Conservation (phyloP, 768 basidiomycete species). For the Leccinum aurantiacum region DNA sequence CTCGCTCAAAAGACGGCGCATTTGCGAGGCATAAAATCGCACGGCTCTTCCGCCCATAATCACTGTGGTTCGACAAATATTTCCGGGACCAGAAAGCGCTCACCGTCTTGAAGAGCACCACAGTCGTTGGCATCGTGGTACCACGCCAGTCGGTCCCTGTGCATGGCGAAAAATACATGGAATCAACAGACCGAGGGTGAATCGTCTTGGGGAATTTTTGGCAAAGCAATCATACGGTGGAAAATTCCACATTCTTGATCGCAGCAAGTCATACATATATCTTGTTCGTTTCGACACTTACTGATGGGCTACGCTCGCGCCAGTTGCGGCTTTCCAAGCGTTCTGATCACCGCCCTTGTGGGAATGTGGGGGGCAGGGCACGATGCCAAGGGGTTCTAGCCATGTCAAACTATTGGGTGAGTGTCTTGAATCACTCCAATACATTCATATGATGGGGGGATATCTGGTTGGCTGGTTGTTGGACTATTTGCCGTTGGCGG, state of each 20-base stretch:
- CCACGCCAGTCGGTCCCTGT: background rate
- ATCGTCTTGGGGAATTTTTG: constrained; percentile 11
- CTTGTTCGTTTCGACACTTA: constrained; percentile 24
- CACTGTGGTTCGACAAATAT: background rate
- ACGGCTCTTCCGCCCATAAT: constrained; percentile 11
- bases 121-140: background rate
- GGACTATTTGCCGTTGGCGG: constrained; percentile 1
- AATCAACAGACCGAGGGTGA: constrained; percentile 1
- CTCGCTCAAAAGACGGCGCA: background rate
- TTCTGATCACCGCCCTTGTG: constrained; percentile 13
- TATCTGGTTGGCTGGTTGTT: constrained; percentile 11
- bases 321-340: constrained; percentile 15
- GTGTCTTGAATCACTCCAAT: constrained; percentile 34
- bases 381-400: constrained; percentile 4
- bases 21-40: constrained; percentile 4
- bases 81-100: background rate
- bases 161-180: constrained; percentile 8
- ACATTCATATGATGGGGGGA: constrained; percentile 23
- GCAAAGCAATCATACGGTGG: constrained; percentile 21
- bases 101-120: constrained; percentile 11
- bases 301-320: constrained; percentile 15
- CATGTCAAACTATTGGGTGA: constrained; percentile 24
- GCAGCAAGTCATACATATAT: constrained; percentile 21
- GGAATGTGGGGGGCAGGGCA: constrained; percentile 5
- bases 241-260: constrained; percentile 26